phyloP scores from a whole-genome alignment of 805 yeast genomes.

The Debaryomyces castellii region DNA sequence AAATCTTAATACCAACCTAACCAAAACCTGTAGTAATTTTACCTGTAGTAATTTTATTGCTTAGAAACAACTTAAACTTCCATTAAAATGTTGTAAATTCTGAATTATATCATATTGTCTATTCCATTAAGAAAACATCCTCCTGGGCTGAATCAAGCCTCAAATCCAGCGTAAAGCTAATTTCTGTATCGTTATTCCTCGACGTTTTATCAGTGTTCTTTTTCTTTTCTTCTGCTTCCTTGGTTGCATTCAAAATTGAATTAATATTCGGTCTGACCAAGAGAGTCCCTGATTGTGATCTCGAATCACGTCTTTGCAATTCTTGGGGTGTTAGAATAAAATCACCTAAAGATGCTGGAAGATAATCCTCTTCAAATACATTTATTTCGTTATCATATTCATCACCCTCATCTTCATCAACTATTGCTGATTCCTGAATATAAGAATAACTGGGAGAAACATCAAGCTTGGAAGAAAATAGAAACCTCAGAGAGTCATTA shows the following conservation, averaged over 20 bases:
- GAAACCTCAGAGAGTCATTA: constrained; percentile 4
- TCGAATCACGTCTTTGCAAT: constrained; percentile 62
- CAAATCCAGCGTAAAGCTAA: background rate
- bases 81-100: background rate
- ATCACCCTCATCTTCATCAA: constrained; percentile 35
- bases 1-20: background rate
- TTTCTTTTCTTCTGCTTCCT: constrained; percentile 4
- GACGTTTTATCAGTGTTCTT: background rate
- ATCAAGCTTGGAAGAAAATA: constrained; percentile 10
- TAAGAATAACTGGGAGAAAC: constrained; percentile 11
- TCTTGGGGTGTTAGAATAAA: constrained; percentile 77
- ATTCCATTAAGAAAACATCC: constrained; percentile 43
- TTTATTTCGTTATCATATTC: constrained; percentile 16
- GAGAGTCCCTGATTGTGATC: constrained; percentile 48
- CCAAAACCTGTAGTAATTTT: background rate
- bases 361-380: constrained; percentile 68
- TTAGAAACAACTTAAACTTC: background rate
- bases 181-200: background rate
- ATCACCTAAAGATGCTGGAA: constrained; percentile 80
- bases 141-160: constrained; percentile 13
- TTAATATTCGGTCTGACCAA: constrained; percentile 32
- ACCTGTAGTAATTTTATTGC: background rate
- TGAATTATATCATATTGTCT: constrained; percentile 1
- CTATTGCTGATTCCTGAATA: constrained; percentile 15
- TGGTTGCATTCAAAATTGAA: constrained; percentile 6